Conservation (phyloP, 2,329 filamentous ascomycete species). For the Paramyrothecium sp. region DNA sequence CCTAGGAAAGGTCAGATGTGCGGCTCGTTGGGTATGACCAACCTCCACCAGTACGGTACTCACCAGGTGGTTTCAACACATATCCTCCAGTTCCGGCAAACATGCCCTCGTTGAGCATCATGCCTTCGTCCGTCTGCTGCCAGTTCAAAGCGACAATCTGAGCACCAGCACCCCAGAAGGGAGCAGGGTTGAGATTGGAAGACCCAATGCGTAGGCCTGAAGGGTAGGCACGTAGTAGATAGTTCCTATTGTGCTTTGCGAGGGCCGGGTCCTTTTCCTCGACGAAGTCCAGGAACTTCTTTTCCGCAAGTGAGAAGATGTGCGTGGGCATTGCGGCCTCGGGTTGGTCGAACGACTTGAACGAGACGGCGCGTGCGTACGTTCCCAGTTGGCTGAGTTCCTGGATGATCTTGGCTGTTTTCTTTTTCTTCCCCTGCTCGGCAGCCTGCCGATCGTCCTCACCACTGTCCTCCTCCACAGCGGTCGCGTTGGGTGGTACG, state of each 20-base stretch:
- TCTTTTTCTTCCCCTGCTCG: constrained; percentile 47
- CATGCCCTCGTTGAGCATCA: constrained; percentile 96
- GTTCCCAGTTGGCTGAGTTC: constrained; percentile 74
- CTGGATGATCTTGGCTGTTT: constrained; percentile 66
- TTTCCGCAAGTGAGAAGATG: constrained; percentile 68
- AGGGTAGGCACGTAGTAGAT: constrained; percentile 85
- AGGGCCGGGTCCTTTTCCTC: constrained; percentile 50
- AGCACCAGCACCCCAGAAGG: constrained; percentile 85
- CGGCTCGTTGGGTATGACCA: neutral
- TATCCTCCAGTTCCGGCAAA: constrained; percentile 83
- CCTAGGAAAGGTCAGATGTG: constrained; percentile 16
- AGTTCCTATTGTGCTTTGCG: constrained; percentile 79
- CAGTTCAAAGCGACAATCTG: constrained; percentile 93
- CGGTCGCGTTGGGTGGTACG: constrained; percentile 40
- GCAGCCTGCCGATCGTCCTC: constrained; percentile 38
- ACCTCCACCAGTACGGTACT: constrained; percentile 3
- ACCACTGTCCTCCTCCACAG: constrained; percentile 28
- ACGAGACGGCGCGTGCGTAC: constrained; percentile 81
- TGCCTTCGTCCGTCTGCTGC: constrained; percentile 86
- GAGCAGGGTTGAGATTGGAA: constrained; percentile 80
- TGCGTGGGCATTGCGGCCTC: constrained; percentile 64
- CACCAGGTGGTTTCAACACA: constrained; percentile 77
- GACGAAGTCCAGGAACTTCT: constrained; percentile 60
- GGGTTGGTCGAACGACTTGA: constrained; percentile 74
- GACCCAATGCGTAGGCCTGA: constrained; percentile 78